Conservation (phyloP, 1,284 basidiomycete genomes). For the Heliocybe sulcata region DNA sequence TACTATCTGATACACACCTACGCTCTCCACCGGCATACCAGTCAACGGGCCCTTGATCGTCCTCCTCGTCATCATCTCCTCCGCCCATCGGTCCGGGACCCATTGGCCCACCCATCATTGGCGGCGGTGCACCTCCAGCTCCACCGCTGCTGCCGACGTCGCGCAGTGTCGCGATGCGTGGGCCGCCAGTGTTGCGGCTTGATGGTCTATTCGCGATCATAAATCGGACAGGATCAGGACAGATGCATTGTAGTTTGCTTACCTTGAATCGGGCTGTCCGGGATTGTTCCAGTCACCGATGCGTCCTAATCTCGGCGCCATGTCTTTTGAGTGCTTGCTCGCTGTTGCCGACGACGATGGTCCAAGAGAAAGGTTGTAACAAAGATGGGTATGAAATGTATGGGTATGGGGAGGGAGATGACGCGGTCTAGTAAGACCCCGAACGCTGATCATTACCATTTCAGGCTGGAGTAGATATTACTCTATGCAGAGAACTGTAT, state of each 20-base stretch:
- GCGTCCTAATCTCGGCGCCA: constrained; percentile 24
- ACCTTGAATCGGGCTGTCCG: background rate
- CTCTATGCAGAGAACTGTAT: too few species aligned
- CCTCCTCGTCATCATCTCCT: constrained; percentile 37
- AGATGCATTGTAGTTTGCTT: background rate
- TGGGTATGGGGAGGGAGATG: background rate
- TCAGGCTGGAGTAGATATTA: too few species aligned
- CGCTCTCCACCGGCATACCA: constrained; percentile 87
- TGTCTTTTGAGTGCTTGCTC: background rate
- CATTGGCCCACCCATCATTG: constrained; percentile 8
- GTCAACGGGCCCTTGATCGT: constrained; percentile 33
- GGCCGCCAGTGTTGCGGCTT: constrained; percentile 3
- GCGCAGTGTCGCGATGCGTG: constrained; percentile 13
- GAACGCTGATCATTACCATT: background rate
- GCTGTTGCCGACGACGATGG: background rate
- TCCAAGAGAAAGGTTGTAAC: background rate
- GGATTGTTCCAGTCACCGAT: constrained; percentile 24
- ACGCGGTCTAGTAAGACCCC: background rate
- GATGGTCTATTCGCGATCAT: background rate
- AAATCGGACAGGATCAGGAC: background rate
- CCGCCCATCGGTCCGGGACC: constrained; percentile 9
- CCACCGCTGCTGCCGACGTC: constrained; percentile 15
- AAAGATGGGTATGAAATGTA: background rate
- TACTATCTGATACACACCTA: constrained; percentile 40
- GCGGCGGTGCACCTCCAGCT: constrained; percentile 21